Evolutionary conservation across 768 basidiomycete genomes (phyloP).

Genomic region (Hericium coralloides): DNA sequence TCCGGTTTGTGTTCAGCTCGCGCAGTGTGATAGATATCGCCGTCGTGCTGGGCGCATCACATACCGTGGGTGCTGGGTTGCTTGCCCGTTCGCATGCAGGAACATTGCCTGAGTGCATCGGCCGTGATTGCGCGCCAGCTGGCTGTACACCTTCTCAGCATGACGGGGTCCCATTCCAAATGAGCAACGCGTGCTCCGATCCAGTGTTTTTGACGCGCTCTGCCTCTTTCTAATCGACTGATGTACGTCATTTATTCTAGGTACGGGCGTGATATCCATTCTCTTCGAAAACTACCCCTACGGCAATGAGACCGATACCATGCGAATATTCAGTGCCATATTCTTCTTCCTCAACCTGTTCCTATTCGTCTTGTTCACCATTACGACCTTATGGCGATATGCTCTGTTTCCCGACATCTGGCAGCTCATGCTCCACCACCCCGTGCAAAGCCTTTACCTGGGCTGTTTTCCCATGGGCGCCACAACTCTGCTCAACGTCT

Average conservation of each 20-base stretch:
- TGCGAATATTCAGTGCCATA: slow-evolving; percentile 33
- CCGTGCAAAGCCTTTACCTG: slow-evolving; percentile 41
- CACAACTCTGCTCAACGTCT: slow-evolving; percentile 47
- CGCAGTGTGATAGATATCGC: no score
- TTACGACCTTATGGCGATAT: slow-evolving; percentile 41
- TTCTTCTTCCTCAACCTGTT: slow-evolving; percentile 53
- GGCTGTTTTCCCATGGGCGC: slow-evolving; percentile 50
- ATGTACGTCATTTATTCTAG: slow-evolving; percentile 9
- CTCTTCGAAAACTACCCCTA: slow-evolving; percentile 55
- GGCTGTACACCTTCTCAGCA: no score
- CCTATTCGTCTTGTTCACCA: slow-evolving; percentile 43
- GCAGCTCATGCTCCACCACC: slow-evolving; percentile 38
- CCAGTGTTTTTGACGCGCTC: background rate
- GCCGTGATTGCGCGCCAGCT: no score
- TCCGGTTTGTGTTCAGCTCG: background rate
- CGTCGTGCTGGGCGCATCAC: no score
- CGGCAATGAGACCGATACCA: slow-evolving; percentile 28
- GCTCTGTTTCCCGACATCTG: slow-evolving; percentile 42
- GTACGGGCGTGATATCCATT: slow-evolving; percentile 45
- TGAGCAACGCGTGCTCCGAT: no score
- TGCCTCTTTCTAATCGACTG: background rate
- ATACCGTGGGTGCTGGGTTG: no score
- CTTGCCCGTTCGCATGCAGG: no score
- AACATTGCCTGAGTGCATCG: no score
- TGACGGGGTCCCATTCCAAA: no score